Conservation (phyloP, 768 basidiomycete genomes). For the Neoboletus magnificus region DNA sequence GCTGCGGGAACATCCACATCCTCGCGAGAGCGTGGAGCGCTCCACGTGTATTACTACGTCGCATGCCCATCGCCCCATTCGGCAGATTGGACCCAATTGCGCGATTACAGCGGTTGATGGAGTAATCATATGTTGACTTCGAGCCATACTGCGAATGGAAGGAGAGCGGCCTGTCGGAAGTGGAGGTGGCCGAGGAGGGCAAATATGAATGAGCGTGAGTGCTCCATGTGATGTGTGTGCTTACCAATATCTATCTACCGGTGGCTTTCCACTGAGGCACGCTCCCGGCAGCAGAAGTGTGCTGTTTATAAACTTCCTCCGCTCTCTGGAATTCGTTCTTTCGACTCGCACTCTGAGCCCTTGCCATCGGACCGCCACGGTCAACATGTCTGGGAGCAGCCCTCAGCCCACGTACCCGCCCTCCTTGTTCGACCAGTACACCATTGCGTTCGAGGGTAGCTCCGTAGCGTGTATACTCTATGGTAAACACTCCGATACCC, state of each 20-base stretch:
- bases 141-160: background rate
- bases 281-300: background rate
- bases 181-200: background rate
- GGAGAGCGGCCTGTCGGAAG: background rate
- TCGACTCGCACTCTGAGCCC: background rate
- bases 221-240: background rate
- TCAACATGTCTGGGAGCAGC: slow-evolving; percentile 14
- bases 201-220: background rate
- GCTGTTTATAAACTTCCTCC: background rate
- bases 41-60: background rate
- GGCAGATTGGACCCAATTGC: background rate
- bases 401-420: slow-evolving; percentile 7
- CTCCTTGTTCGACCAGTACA: slow-evolving; percentile 15
- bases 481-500: background rate
- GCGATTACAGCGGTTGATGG: slow-evolving; percentile 2
- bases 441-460: slow-evolving; percentile 21
- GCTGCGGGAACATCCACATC: background rate
- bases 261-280: background rate
- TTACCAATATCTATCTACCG: slow-evolving; percentile 1
- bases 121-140: background rate
- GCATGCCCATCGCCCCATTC: background rate
- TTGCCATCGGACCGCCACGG: background rate
- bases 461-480: slow-evolving; percentile 19
- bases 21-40: no score
- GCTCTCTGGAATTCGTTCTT: background rate